Evolutionary conservation across 441 rosid genomes (phyloP).

Genomic region (Viola pubescens): DNA sequence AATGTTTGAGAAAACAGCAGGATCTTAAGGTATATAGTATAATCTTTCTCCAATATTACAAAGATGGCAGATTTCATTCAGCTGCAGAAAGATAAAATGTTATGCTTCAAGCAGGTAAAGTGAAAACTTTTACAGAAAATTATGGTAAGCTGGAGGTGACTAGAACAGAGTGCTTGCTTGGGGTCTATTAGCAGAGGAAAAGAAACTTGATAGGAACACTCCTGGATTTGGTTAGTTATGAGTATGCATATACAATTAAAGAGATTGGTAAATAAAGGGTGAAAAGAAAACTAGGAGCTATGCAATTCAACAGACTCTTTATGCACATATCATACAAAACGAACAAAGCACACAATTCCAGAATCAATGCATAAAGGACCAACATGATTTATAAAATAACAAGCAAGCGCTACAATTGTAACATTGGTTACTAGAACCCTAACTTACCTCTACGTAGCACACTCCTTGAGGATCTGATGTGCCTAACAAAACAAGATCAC

Average conservation of each 20-base stretch:
- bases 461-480: constrained; percentile 90
- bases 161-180: too few relatives aligned
- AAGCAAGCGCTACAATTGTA: background rate
- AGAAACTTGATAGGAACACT: too few relatives aligned
- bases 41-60: background rate
- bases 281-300: too few relatives aligned
- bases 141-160: too few relatives aligned
- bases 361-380: background rate
- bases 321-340: too few relatives aligned
- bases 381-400: background rate
- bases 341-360: too few relatives aligned
- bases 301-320: too few relatives aligned
- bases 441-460: constrained; percentile 82
- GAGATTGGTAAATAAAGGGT: too few relatives aligned
- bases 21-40: background rate
- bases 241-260: too few relatives aligned
- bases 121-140: too few relatives aligned
- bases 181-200: too few relatives aligned
- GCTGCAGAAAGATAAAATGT: background rate
- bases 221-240: too few relatives aligned
- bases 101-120: background rate
- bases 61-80: background rate
- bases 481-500: constrained; percentile 95
- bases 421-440: constrained; percentile 3
- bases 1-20: background rate